Conservation (phyloP, 306 rosid genomes). For the Quercus robur region DNA sequence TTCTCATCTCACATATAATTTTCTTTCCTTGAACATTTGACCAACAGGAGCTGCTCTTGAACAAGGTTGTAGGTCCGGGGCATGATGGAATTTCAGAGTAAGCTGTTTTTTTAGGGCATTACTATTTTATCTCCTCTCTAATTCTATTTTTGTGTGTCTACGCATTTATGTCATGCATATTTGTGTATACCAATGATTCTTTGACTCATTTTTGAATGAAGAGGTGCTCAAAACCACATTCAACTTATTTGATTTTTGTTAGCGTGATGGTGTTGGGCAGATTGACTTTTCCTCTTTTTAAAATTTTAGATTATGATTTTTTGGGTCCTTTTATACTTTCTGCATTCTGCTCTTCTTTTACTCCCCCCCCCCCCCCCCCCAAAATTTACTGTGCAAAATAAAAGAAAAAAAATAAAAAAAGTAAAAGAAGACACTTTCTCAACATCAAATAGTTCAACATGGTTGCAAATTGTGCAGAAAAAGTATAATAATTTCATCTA, state of each 20-base stretch:
- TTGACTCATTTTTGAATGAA: background rate
- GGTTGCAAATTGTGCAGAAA: background rate
- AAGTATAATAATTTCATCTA: background rate
- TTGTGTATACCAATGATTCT: background rate
- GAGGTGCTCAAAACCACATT: background rate
- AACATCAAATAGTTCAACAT: background rate
- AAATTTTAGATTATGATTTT: background rate
- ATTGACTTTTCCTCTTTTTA: background rate
- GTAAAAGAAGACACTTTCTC: background rate
- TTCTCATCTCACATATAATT: constrained; percentile 3
- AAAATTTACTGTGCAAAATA: background rate
- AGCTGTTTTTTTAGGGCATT: constrained; percentile 4
- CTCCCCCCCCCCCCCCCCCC: no score
- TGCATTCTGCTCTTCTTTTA: no score
- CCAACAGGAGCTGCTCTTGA: constrained; percentile 68
- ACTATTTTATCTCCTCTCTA: background rate
- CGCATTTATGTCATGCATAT: background rate
- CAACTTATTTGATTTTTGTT: background rate
- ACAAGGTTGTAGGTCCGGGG: constrained; percentile 53
- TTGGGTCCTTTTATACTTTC: background rate
- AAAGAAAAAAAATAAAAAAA: background rate
- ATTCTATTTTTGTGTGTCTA: background rate
- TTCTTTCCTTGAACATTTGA: constrained; percentile 7
- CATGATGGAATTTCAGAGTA: constrained; percentile 48
- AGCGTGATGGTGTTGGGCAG: background rate